Base-by-base conservation (phyloP, 441 rosid species). In the Adansonia madagascariensis region DNA sequence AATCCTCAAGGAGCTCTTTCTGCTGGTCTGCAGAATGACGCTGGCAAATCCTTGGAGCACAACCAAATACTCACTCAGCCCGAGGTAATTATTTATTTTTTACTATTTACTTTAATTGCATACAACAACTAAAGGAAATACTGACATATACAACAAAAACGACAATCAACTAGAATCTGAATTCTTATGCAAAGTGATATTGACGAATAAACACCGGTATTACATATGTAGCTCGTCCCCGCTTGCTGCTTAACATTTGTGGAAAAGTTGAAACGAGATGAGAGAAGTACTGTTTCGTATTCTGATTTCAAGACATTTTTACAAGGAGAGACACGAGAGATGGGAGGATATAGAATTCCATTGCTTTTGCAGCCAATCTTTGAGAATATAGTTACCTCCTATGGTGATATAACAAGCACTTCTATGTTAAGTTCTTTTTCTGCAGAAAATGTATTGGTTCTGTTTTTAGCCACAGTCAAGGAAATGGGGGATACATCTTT, bases 381-480 rank as follows among this genome's bases (percentile, higher is more conserved):
- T 24, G 41, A 60, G 27, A 11, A 60, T 1, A 60, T 60, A 60
- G 8, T 24, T 22, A 11, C 65, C 39, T 9, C 39, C 41, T 12
- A 60, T 9, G 65, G 65, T 60, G n/a, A 60, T 60, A 24, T 60
- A 10, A 60, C 65, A 9, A 60, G 39, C 27, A 60, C 5, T 12
- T 60, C 15, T 12, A 3, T 60, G 41, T 60, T 60, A 22, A 4
- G 41, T 24, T 60, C 65, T 60, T 60, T 60, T 60, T 60, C 39
- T 10, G 39, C 65, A 24, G 65, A 60, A 27, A 60, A 60, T 5
- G 64, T 60, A 24, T 60, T 60, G 65, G 41, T 60, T 60, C 65
- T 10, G 39, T 60, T 60, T 11, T 60, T 59, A 22, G 39, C 64
- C 35, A 20, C 64, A 59, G 9, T 59, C 31, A 9, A 59, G 12